Percentiles rank a stretch among this genome's conserved stretches.
Conservation (phyloP, 176 grass and related monocot species). For the Aechmea fasciata region DNA sequence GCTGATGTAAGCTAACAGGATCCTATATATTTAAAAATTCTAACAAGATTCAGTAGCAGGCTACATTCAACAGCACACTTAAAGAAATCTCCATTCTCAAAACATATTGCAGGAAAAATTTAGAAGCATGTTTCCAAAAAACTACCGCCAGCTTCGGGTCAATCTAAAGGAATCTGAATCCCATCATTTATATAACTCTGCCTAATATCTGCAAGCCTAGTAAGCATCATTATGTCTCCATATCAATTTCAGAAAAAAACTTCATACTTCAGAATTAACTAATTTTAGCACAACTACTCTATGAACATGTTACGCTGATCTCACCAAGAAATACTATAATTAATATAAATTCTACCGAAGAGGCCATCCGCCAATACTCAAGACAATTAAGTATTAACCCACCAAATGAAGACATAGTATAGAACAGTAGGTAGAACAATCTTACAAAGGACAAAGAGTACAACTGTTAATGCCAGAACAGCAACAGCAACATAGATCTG, state of each 20-base stretch:
- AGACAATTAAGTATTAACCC: not conserved
- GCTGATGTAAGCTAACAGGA: not conserved
- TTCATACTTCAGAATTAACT: not conserved
- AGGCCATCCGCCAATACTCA: not conserved
- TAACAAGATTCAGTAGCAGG: not conserved
- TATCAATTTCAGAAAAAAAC: not conserved
- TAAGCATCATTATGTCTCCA: not conserved
- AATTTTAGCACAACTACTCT: not conserved
- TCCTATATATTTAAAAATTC: not conserved
- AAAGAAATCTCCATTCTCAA: not conserved
- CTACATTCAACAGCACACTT: not conserved
- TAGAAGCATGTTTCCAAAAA: too few species aligned
- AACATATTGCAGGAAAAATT: not conserved
- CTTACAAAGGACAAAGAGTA: conserved; percentile 24
- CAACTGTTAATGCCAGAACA: conserved; percentile 43
- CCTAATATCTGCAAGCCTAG: too few species aligned
- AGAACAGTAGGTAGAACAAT: conserved; percentile 16
- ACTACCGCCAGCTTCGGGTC: too few species aligned
- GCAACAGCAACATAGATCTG: conserved; percentile 66
- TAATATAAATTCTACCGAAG: not conserved
- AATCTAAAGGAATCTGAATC: too few species aligned
- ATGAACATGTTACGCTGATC: too few species aligned
- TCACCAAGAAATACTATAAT: not conserved
- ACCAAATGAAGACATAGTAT: conserved; percentile 5
- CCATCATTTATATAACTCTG: too few species aligned